Conservation (phyloP, 2,329 filamentous ascomycete species). For the Botrytis pseudocinerea region DNA sequence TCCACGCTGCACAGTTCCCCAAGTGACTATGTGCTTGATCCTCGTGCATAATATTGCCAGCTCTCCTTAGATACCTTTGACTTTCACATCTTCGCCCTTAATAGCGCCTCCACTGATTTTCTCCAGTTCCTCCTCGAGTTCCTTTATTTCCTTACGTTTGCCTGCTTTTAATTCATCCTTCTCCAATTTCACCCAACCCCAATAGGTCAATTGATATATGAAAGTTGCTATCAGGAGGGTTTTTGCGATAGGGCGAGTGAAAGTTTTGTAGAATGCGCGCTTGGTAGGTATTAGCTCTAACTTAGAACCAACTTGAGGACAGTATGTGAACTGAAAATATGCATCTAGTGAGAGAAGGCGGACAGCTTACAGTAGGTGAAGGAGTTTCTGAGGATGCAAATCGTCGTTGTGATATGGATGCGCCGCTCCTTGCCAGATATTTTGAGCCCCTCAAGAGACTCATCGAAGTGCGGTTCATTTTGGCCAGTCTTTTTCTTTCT, state of each 20-base stretch:
- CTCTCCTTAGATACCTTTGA: constrained; percentile 13
- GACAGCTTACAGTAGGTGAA: constrained; percentile 19
- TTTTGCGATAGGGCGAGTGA: constrained; percentile 72
- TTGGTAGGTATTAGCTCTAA: constrained; percentile 38
- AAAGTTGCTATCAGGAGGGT: constrained; percentile 73
- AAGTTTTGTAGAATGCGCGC: constrained; percentile 72
- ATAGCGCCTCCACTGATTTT: constrained; percentile 15
- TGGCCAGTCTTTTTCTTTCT: background rate
- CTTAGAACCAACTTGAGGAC: background rate
- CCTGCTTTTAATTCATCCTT: constrained; percentile 65
- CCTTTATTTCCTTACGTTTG: constrained; percentile 40
- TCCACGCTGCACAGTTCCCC: background rate
- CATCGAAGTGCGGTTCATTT: constrained; percentile 16
- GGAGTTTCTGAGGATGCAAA: constrained; percentile 14
- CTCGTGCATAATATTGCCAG: background rate
- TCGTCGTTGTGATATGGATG: constrained; percentile 5
- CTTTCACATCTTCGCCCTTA: constrained; percentile 20
- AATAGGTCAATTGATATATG: constrained; percentile 77
- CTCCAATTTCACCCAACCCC: constrained; percentile 72
- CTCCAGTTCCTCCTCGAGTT: constrained; percentile 21
- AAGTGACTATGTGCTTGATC: background rate
- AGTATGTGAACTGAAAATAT: too few species aligned
- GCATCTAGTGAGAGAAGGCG: background rate
- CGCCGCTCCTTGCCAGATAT: background rate
- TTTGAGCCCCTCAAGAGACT: constrained; percentile 8